Conservation (phyloP, 331 rosid genomes). For the Spiraea crenata region DNA sequence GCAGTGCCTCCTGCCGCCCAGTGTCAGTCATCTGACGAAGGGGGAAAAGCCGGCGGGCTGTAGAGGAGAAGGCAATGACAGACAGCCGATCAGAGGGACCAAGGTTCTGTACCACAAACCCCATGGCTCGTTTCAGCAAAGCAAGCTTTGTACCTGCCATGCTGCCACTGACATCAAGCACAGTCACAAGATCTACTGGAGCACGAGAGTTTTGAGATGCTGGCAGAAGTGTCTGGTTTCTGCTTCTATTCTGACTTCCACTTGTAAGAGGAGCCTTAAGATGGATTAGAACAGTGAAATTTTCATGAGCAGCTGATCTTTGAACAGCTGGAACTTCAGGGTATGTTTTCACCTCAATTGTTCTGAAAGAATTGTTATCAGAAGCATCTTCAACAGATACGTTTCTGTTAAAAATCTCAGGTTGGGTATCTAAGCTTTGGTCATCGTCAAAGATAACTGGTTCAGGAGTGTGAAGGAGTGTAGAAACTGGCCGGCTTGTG, state of each 20-base stretch:
- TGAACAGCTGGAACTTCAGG: constrained; percentile 43
- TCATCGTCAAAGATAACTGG: constrained; percentile 76
- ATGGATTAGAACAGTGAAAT: constrained; percentile 42
- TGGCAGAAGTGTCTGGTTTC: constrained; percentile 19
- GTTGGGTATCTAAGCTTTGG: constrained; percentile 56
- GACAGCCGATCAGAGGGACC: constrained; percentile 85
- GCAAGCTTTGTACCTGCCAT: constrained; percentile 97
- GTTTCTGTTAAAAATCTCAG: constrained; percentile 23
- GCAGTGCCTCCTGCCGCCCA: constrained; percentile 76
- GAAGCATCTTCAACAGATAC: constrained; percentile 25
- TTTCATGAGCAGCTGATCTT: constrained; percentile 33
- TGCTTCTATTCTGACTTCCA: constrained; percentile 26
- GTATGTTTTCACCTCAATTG: constrained; percentile 39
- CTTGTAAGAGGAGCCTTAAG: constrained; percentile 42
- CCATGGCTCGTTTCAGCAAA: constrained; percentile 87
- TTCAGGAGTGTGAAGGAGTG: constrained; percentile 44
- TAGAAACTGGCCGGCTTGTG: constrained; percentile 32
- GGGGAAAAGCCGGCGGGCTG: constrained; percentile 82
- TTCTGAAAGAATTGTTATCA: constrained; percentile 28
- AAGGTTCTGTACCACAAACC: constrained; percentile 85
- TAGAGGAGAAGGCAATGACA: constrained; percentile 78
- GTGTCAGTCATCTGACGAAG: constrained; percentile 72
- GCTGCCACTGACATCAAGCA: constrained; percentile 98
- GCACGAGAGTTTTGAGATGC: constrained; percentile 49
- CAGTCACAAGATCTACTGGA: constrained; percentile 86